phyloP scores from a whole-genome alignment of 805 yeast genomes.

The Sporopachydermia lactativora region DNA sequence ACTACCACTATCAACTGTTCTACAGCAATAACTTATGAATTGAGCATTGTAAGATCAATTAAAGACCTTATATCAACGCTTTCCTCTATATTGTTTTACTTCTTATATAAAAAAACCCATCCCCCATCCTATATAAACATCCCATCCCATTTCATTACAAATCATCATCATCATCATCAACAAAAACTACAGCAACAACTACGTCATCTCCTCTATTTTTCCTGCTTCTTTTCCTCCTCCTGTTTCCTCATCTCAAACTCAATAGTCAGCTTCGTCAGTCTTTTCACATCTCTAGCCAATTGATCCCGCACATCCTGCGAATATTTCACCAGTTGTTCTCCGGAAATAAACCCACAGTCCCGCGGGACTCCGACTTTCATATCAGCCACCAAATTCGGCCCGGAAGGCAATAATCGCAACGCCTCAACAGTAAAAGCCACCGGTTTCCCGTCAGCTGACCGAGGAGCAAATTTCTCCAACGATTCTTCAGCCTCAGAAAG shows the following conservation, averaged over 20 bases:
- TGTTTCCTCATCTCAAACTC: not conserved
- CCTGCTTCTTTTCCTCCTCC: slow-evolving; percentile 1
- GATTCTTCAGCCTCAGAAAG: not conserved
- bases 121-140: no score
- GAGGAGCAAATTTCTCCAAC: not conserved
- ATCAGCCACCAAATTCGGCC: not conserved
- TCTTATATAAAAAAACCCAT: no score
- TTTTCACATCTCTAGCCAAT: not conserved
- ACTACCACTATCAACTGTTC: no score
- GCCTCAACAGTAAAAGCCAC: not conserved
- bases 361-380: not conserved
- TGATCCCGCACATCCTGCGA: not conserved
- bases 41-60: no score
- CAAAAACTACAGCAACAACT: not conserved
- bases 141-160: not conserved
- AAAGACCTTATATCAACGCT: no score
- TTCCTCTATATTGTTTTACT: no score
- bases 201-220: not conserved
- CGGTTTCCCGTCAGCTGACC: not conserved
- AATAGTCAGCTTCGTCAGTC: not conserved
- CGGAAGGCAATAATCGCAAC: not conserved
- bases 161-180: not conserved
- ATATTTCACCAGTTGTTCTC: not conserved
- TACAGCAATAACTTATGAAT: no score
- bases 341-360: not conserved